Conservation (phyloP, 2,329 filamentous ascomycete species). For the Diplocarpon mali region DNA sequence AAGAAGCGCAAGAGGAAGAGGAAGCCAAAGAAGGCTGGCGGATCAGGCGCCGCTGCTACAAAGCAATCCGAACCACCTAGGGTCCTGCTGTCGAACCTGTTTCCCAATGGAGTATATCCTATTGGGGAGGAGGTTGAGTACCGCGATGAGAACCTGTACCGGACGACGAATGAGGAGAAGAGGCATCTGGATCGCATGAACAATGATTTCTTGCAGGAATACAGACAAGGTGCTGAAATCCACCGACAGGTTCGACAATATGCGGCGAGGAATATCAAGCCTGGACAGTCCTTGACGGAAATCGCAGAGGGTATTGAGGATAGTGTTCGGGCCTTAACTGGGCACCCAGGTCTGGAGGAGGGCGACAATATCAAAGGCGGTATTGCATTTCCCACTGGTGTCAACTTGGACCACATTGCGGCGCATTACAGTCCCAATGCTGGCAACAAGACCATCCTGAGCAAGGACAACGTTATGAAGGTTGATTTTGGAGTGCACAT, state of each 20-base stretch:
- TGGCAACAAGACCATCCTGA: constrained; percentile 64
- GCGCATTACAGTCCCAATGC: constrained; percentile 83
- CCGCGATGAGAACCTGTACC: constrained; percentile 62
- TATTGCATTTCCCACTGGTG: constrained; percentile 77
- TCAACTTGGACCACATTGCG: constrained; percentile 75
- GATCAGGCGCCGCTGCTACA: constrained; percentile 48
- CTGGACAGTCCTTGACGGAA: constrained; percentile 67
- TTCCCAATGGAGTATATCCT: constrained; percentile 61
- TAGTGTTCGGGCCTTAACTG: constrained; percentile 64
- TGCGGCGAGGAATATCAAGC: constrained; percentile 70
- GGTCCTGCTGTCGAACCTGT: constrained; percentile 62
- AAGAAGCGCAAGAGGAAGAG: constrained; percentile 69
- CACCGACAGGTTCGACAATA: constrained; percentile 80
- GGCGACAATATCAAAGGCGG: constrained; percentile 70
- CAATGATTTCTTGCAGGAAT: constrained; percentile 68
- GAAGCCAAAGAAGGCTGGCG: constrained; percentile 67
- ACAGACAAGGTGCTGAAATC: constrained; percentile 77
- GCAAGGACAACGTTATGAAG: constrained; percentile 60
- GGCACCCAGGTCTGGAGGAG: constrained; percentile 64
- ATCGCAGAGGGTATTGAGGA: constrained; percentile 85
- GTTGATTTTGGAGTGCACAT: constrained; percentile 63
- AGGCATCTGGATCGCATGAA: constrained; percentile 72
- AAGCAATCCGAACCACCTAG: constrained; percentile 68
- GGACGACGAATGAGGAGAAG: constrained; percentile 78
- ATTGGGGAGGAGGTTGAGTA: constrained; percentile 73